A percentile compares a stretch with the other conserved stretches of the same genome.
These are phyloP conservation scores for Plasmodium adleri DNA, from an alignment of 169 alveolate species.

Conservation along the genomic window DNA sequence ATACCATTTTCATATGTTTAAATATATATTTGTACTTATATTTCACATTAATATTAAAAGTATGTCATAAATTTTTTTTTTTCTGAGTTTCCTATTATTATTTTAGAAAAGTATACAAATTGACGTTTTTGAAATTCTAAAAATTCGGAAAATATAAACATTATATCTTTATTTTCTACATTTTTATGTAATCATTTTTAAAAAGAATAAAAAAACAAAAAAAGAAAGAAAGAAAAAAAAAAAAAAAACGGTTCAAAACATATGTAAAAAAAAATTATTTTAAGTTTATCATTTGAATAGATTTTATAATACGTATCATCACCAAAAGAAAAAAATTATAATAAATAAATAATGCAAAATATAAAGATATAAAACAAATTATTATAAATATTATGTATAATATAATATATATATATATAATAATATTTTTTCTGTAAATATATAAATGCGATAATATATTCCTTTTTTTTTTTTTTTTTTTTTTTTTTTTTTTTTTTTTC, in stretches of 20 bases:
- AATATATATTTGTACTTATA: too few species aligned
- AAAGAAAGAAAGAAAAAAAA: background rate
- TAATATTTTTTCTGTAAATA: too few species aligned
- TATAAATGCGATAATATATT: too few species aligned
- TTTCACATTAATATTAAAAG: too few species aligned
- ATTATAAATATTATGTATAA: background rate
- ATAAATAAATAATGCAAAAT: background rate
- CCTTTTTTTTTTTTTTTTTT: too few species aligned
- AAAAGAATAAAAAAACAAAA: background rate
- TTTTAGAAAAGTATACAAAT: background rate
- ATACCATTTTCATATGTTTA: too few species aligned
- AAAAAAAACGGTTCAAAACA: too few species aligned
- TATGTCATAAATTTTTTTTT: too few species aligned
- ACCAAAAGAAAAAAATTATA: background rate
- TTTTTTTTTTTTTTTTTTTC: too few species aligned
- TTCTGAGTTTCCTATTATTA: too few species aligned
- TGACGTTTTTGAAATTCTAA: background rate
- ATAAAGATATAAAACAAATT: background rate
- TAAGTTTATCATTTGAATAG: background rate
- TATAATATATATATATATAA: background rate
- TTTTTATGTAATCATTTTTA: background rate
- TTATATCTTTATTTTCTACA: conserved; percentile 1
- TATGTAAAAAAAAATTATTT: too few species aligned
- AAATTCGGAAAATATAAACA: background rate
- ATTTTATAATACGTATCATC: background rate